Evolutionary conservation across 164 flowering plant genomes (phyloP), one percentile per base, ranked within the genome.

Genomic region (grape (Vitis vinifera)): DNA sequence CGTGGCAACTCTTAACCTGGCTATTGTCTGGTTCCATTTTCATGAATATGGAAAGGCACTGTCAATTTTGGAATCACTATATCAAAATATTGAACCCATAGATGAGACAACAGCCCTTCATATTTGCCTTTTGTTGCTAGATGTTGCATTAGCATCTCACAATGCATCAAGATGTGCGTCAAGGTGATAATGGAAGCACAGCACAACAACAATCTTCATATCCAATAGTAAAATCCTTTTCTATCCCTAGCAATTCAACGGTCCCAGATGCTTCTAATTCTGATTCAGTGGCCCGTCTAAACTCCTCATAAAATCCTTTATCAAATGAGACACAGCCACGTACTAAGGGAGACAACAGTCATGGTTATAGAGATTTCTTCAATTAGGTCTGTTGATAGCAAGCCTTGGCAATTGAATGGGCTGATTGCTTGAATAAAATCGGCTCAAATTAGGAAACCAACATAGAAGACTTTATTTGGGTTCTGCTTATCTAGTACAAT

Each of bases 61-160:
- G 48, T 86, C 98, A 50, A 68, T 87, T 76, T 63, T 96, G 77
- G 97, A 89, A 70, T 87, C 91, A 9, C 77, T 92, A 37, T 96
- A 78, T 81, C 89, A 87, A 73, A 96, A 92, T 72, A 91, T 92
- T 70, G 97, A 83, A 75, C 97, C 96, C 1, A 83, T 96, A 66
- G 91, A 89, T 70, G 97, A 92, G 99, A 80, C 81, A 51, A 88
- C 87, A 31, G 97, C 96, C 63, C 93, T 85, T 71, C 89, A 88
- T 66, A 78, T 90, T 58, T 92, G 96, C 81, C 91, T 92, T 52
- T 79, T 94, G 76, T 79, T 94, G 77, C 83, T 92, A 80, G 98
- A 92, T 81, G 88, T 89, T 78, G 85, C 83, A 16, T 85, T 94
- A 52, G 89, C 92, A 61, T 84, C 84, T 56, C 79, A 79, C 55